Evolutionary conservation across 257 asterid genomes (phyloP), one percentile per base, ranked within the genome.

Genomic region (Phtheirospermum japonicum): DNA sequence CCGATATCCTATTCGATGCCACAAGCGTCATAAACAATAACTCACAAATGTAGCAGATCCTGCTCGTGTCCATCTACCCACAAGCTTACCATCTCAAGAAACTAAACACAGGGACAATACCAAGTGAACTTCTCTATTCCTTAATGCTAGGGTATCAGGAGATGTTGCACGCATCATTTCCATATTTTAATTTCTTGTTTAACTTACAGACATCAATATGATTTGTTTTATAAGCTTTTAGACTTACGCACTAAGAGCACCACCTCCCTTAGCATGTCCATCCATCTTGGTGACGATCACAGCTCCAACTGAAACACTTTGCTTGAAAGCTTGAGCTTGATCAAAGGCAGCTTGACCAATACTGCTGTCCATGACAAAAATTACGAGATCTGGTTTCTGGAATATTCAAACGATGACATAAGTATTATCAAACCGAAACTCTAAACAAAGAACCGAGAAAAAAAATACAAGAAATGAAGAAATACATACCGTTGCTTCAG

Each of bases 181-280:
- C 36, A 43, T 14, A 12, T 17, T 51, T 14, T 50, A 53, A 19
- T 14, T 13, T 6, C 36, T 46, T 33, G 51, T 10, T 57, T 43
- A 54, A 34, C 28, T 19, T 20, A 17, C 68, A 28, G 68, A 33
- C 56, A 23, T 52, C 2, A 17, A 57, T 14, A 20, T 7, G 4
- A 11, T 32, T 17, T 53, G 19, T 26, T 28, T 3, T 23, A 3
- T 17, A 12, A 28, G 34, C 10, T 18, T 62, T 54, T 60, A 60
- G 33, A 85, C 98, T 90, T 85, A 90, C 98, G 97, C 99, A 59
- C 99, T 93, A 66, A 93, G 96, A 69, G 99, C 95, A 75, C 99
- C 97, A 72, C 97, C 99, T 56, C 97, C 97, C 85, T 89, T 93
- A 11, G 99, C 99, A 89, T 93, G 97, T 23, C 99, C 99, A 71